Conservation (phyloP, 192 early-diverging fungal species). For the Backusella westeae region DNA sequence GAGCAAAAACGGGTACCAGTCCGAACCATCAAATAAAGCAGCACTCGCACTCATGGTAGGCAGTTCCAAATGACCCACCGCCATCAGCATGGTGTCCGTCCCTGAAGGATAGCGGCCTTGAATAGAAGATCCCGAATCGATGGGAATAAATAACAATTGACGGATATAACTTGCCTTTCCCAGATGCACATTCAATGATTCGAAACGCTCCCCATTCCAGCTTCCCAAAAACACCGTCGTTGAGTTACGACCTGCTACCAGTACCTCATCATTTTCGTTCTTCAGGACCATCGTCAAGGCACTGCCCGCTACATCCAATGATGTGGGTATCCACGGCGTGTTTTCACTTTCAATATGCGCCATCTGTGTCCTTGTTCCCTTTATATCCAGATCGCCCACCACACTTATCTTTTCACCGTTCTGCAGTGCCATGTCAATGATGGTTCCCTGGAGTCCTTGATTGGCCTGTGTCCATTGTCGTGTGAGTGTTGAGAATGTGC, state of each 20-base stretch:
- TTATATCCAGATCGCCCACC: conserved; percentile 6
- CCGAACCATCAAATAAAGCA: conserved; percentile 47
- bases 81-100: conserved; percentile 37
- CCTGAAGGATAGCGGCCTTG: neutral
- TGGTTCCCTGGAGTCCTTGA: conserved; percentile 24
- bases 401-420: conserved; percentile 19
- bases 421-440: conserved; percentile 38
- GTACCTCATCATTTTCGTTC: neutral
- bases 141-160: conserved; percentile 16
- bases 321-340: neutral
- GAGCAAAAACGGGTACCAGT: conserved; percentile 44
- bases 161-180: conserved; percentile 6
- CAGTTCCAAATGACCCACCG: conserved; percentile 41
- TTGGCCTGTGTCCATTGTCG: conserved; percentile 25
- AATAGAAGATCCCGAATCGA: neutral
- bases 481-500: conserved; percentile 17
- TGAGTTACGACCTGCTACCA: neutral
- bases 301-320: neutral
- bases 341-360: neutral
- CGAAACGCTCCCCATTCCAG: conserved; percentile 7
- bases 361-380: neutral
- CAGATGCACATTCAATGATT: conserved; percentile 10
- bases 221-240: neutral
- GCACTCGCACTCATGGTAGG: conserved; percentile 31
- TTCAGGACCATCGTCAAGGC: neutral